Evolutionary conservation across 805 yeast genomes (phyloP).

Genomic region (Debaryomyces prosopidis): DNA sequence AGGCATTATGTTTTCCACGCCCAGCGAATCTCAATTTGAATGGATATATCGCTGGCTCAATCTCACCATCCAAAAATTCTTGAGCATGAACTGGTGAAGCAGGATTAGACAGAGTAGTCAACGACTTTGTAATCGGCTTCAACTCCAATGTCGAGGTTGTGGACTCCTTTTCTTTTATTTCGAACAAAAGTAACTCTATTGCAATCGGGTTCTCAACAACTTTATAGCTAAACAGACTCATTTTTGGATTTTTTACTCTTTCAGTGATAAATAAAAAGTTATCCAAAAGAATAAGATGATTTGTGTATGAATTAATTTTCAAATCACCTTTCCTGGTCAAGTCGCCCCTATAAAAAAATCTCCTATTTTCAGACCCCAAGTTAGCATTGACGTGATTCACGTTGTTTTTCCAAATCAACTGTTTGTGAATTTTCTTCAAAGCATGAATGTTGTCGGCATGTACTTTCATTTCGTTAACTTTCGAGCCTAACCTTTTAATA

Average conservation of each 20-base stretch:
- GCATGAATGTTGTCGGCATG: constrained; percentile 59
- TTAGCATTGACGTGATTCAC: constrained; percentile 49
- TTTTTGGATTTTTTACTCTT: constrained; percentile 41
- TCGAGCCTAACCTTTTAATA: constrained; percentile 53
- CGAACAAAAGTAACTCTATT: constrained; percentile 56
- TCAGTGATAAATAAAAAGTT: constrained; percentile 70
- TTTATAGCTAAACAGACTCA: constrained; percentile 28
- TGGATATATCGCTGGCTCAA: constrained; percentile 34
- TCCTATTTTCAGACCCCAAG: constrained; percentile 54
- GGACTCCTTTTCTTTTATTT: constrained; percentile 37
- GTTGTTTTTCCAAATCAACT: constrained; percentile 52
- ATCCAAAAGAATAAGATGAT: constrained; percentile 63
- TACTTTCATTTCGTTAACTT: constrained; percentile 63
- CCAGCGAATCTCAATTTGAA: constrained; percentile 60
- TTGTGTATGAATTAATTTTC: constrained; percentile 54
- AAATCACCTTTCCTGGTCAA: constrained; percentile 63
- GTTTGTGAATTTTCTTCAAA: constrained; percentile 52
- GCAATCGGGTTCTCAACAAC: constrained; percentile 63
- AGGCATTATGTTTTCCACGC: constrained; percentile 53
- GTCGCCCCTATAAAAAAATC: constrained; percentile 57
- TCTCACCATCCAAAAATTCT: constrained; percentile 18
- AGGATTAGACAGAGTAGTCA: constrained; percentile 16
- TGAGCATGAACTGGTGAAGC: constrained; percentile 3
- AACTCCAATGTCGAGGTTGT: constrained; percentile 17
- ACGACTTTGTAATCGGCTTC: constrained; percentile 14